A percentile compares a stretch with the other conserved stretches of the same genome.
phyloP scores from a whole-genome alignment of 1,284 basidiomycete species.

The Irpex lacteus region DNA sequence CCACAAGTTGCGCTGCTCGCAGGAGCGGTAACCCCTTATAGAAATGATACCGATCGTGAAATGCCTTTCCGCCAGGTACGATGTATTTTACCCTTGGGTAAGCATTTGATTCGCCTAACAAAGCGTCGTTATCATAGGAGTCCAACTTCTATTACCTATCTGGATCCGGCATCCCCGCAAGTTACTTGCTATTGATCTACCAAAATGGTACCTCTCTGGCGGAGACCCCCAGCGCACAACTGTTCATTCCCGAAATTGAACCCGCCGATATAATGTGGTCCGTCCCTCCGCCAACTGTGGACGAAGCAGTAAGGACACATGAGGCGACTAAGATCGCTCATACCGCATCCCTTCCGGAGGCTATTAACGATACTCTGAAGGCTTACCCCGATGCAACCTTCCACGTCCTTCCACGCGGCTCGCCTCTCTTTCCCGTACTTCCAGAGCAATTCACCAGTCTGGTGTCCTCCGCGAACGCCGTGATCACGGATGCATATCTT shows the following conservation, averaged over 20 bases:
- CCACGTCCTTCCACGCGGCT: conserved; percentile 59
- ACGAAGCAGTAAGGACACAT: conserved; percentile 51
- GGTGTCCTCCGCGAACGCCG: conserved; percentile 29
- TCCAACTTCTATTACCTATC: conserved; percentile 89
- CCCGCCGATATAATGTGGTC: conserved; percentile 82
- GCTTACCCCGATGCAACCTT: conserved; percentile 57
- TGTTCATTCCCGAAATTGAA: conserved; percentile 76
- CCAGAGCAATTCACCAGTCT: conserved; percentile 40
- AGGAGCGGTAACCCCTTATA: conserved; percentile 57
- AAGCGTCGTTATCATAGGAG: conserved; percentile 41
- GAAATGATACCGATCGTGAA: conserved; percentile 90
- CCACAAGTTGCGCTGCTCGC: conserved; percentile 63
- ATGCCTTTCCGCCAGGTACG: conserved; percentile 61
- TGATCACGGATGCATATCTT: conserved; percentile 57
- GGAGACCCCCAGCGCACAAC: conserved; percentile 46
- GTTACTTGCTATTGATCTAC: conserved; percentile 65
- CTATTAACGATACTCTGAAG: conserved; percentile 52
- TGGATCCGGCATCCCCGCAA: conserved; percentile 71
- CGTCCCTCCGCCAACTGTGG: conserved; percentile 73
- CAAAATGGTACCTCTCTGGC: conserved; percentile 48
- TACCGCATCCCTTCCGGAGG: conserved; percentile 44
- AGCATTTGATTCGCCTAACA: background rate
- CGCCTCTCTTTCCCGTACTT: conserved; percentile 54
- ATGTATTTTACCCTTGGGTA: background rate
- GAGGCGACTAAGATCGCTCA: conserved; percentile 60